These are phyloP conservation scores for Sphaerostilbella broomeana DNA, from an alignment of 2,329 filamentous ascomycete species.

Conservation along the genomic window DNA sequence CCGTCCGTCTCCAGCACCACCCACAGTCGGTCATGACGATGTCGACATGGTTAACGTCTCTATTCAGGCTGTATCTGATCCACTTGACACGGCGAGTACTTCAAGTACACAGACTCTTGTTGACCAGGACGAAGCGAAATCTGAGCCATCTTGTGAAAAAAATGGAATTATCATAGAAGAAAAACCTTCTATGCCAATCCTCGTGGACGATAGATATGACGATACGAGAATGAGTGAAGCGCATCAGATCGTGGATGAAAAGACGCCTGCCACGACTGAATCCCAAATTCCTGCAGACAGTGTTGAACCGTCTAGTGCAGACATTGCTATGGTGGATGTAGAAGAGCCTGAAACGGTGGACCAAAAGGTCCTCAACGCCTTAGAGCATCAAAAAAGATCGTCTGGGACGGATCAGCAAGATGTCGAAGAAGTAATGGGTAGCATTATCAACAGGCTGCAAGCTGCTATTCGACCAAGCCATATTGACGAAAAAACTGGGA, in stretches of 20 bases:
- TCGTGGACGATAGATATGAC: constrained; percentile 8
- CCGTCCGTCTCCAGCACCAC: constrained; percentile 37
- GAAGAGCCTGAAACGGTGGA: constrained; percentile 36
- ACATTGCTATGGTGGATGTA: constrained; percentile 26
- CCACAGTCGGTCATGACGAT: constrained; percentile 25
- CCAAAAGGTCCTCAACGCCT: constrained; percentile 38
- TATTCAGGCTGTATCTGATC: constrained; percentile 24
- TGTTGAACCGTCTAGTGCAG: constrained; percentile 11
- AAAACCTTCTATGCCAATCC: constrained; percentile 1
- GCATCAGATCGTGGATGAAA: neutral
- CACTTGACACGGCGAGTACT: constrained; percentile 37
- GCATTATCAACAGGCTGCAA: constrained; percentile 83
- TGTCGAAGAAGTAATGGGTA: constrained; percentile 91
- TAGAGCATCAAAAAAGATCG: constrained; percentile 39
- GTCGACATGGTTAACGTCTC: constrained; percentile 29
- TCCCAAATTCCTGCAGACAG: neutral
- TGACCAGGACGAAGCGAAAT: constrained; percentile 33
- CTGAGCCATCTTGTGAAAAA: constrained; percentile 31
- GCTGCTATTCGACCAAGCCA: constrained; percentile 73
- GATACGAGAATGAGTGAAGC: constrained; percentile 20
- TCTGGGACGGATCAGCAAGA: constrained; percentile 74
- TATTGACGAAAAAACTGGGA: constrained; percentile 54
- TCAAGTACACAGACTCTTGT: constrained; percentile 49
- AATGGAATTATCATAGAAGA: constrained; percentile 19
- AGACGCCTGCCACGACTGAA: neutral